These are phyloP conservation scores for Colletotrichum sp. DNA, from an alignment of 2,329 filamentous ascomycete genomes.

Conservation along the genomic window DNA sequence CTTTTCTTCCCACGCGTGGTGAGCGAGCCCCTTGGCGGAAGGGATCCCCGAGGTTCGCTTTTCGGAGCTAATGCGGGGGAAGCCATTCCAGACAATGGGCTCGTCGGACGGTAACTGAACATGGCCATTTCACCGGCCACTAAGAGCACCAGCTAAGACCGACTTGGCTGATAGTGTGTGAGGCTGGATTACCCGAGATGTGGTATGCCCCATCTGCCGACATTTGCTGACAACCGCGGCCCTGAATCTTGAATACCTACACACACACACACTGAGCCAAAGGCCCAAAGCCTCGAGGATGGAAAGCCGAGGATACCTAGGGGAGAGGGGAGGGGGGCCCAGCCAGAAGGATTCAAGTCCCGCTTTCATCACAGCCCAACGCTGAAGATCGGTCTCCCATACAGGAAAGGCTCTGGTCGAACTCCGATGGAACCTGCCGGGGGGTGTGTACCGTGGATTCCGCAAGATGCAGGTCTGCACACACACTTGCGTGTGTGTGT, in stretches of 20 bases:
- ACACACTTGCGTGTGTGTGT: not conserved
- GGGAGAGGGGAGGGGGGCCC: not conserved
- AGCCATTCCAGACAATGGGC: not conserved
- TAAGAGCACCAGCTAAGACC: not conserved
- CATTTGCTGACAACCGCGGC: not conserved
- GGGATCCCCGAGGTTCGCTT: not conserved
- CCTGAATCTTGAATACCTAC: not conserved
- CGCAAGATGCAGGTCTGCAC: not conserved
- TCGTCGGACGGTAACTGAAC: not conserved
- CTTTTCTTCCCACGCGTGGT: not conserved
- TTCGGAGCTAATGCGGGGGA: conserved; percentile 12
- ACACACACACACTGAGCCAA: not conserved
- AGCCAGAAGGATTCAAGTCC: not conserved
- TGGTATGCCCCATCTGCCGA: conserved; percentile 9
- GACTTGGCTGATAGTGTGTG: not conserved
- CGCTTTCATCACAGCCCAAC: not conserved
- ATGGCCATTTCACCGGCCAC: conserved; percentile 1
- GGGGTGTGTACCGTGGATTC: not conserved
- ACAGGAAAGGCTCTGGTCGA: not conserved
- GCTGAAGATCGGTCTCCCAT: conserved; percentile 4
- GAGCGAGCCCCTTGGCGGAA: not conserved
- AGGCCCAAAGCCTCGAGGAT: not conserved
- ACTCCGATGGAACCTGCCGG: not conserved
- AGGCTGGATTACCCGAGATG: conserved; percentile 12
- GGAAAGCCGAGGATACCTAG: not conserved